Base-by-base conservation (phyloP, 148 eudicot species). In the Vaccinium vitisidaea region DNA sequence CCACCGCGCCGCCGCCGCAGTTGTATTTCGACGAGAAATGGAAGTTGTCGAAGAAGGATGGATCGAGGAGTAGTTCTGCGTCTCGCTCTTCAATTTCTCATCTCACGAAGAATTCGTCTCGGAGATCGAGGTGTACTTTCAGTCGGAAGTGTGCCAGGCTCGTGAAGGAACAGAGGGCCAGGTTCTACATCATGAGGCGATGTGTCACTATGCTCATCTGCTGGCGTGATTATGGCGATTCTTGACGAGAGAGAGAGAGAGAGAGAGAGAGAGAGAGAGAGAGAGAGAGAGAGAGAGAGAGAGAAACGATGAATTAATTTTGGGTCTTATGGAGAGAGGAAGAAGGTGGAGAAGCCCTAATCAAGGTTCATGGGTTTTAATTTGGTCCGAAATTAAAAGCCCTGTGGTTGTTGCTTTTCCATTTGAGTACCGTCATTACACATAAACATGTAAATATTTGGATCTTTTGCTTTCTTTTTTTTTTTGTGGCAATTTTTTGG, bases 191-290 rank as follows among this genome's bases (percentile, higher is more conserved):
- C 88, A 90, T 96, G 91, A 82, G 95, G 77, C 88, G 98, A 1
- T 96, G 98, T 80, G 93, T 96, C 80, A 91, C 90, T 59, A 94
- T 95, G 96, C 93, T 95, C 48, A 70, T 93, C 63, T 95, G 98
- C 80, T 95, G 98, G 96, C 89, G 93, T 13, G 96, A 95, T 4
- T 95, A 91, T 56, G 83, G 84, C 6, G 98, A 93, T 87, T 91
- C 92, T 9, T 92, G 89, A 93, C 58, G 14, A 69, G 9, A 61
- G 8, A 14, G 21, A n/a, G 19, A 11, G 19, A 9, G 56, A 27
- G 14, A 27, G 30, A 27, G 13, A 9, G 50, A 27, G 19, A 9
- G 56, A 27, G 14, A 27, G 30, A 27, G 13, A 9, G 50, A 27
- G n/a, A n/a, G 14, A 69, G 9, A 61, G 8, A 14, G 21, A n/a